Conservation (phyloP, 306 rosid genomes). For the Cicer cuneatum region DNA sequence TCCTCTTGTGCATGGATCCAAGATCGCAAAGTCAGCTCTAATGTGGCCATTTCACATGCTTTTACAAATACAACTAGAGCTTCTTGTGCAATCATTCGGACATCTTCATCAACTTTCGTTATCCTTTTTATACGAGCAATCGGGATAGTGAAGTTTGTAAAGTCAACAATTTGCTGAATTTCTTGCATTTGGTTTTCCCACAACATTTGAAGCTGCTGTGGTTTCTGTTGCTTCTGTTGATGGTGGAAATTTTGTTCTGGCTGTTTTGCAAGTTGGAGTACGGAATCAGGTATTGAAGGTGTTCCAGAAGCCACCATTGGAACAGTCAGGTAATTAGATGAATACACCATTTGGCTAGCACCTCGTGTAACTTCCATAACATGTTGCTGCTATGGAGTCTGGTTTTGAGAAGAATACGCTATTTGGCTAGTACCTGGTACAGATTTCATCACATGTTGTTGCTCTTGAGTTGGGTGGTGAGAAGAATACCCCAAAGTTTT, state of each 20-base stretch:
- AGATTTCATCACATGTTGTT: too few species aligned
- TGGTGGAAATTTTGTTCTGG: conserved; percentile 79
- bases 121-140: too few species aligned
- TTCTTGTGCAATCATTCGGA: conserved; percentile 81
- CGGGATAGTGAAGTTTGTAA: conserved; percentile 73
- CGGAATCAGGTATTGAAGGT: conserved; percentile 55
- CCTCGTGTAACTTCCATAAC: conserved; percentile 56
- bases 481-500: too few species aligned
- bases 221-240: conserved; percentile 77
- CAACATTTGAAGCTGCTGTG: conserved; percentile 74
- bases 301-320: conserved; percentile 71
- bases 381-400: too few species aligned
- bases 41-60: too few species aligned
- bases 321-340: conserved; percentile 65
- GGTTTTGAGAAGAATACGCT: too few species aligned
- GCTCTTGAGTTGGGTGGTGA: too few species aligned
- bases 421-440: too few species aligned
- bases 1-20: conserved; percentile 86
- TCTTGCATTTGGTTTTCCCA: conserved; percentile 88
- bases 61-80: conserved; percentile 84
- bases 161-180: conserved; percentile 67
- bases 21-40: conserved; percentile 82
- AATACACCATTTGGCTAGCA: conserved; percentile 61
- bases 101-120: too few species aligned
- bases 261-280: conserved; percentile 72